A percentile compares a stretch with the other conserved stretches of the same genome.
phyloP scores from a whole-genome alignment of 148 eudicot genomes.

The Beta vulgaris region DNA sequence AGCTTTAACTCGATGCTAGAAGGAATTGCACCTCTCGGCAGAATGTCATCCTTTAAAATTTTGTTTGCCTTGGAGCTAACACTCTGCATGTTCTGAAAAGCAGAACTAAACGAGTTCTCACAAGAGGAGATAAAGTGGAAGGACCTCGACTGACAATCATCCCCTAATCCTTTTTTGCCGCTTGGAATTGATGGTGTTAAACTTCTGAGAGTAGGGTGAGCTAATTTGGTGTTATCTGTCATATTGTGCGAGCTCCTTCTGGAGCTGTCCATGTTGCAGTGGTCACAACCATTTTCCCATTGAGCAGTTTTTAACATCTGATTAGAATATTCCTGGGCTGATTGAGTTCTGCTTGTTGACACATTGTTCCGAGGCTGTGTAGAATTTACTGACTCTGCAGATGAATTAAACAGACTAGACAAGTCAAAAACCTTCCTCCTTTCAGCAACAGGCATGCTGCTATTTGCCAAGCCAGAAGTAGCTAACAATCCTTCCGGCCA shows the following conservation, averaged over 20 bases:
- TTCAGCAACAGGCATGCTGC: conserved; percentile 26
- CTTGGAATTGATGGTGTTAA: conserved; percentile 28
- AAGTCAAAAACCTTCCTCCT: conserved; percentile 34
- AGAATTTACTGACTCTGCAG: conserved; percentile 36
- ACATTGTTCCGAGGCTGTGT: conserved; percentile 31
- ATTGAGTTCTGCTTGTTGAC: conserved; percentile 21
- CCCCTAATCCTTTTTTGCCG: conserved; percentile 24
- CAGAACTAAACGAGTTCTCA: conserved; percentile 27
- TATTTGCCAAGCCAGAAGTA: conserved; percentile 37
- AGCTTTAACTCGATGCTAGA: conserved; percentile 61
- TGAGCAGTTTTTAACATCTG: conserved; percentile 25
- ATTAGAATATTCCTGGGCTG: conserved; percentile 22
- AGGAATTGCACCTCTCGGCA: conserved; percentile 31
- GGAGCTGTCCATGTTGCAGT: conserved; percentile 21
- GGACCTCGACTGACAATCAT: conserved; percentile 29
- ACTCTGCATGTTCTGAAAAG: conserved; percentile 26
- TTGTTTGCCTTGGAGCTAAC: conserved; percentile 21
- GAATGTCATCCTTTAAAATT: conserved; percentile 32
- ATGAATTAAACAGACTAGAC: conserved; percentile 35
- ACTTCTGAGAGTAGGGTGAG: conserved; percentile 18
- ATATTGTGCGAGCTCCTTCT: conserved; percentile 27
- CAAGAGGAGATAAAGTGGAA: conserved; percentile 21
- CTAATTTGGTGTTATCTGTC: conserved; percentile 27
- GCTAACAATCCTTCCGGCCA: conserved; percentile 65
- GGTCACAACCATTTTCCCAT: conserved; percentile 29